These are phyloP conservation scores for Pleurotus salmoneostramineus DNA, from an alignment of 768 basidiomycete species.

Conservation along the genomic window DNA sequence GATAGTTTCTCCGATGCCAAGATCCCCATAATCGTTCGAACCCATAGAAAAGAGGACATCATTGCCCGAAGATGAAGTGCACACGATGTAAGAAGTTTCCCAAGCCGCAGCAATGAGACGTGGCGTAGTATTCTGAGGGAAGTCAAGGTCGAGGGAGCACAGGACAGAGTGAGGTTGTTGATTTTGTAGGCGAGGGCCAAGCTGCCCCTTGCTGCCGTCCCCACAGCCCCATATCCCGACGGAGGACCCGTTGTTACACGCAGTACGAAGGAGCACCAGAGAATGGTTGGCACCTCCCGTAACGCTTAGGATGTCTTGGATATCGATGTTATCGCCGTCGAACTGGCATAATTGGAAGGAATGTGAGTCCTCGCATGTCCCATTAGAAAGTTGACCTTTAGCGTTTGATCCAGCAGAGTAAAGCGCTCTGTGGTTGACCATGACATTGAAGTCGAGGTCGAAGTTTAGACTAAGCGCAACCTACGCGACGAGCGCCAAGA, in stretches of 20 bases:
- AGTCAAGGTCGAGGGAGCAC: constrained; percentile 35
- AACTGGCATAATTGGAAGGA: constrained; percentile 39
- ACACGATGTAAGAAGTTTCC: constrained; percentile 79
- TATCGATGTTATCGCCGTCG: not conserved
- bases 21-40: constrained; percentile 78
- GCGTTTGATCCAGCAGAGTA: constrained; percentile 41
- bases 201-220: constrained; percentile 66
- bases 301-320: constrained; percentile 41
- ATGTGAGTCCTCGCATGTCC: constrained; percentile 41
- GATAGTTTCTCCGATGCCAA: constrained; percentile 47
- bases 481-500: no score
- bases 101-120: constrained; percentile 64
- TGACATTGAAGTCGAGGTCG: no score
- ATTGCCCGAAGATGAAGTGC: constrained; percentile 34
- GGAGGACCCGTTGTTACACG: constrained; percentile 17
- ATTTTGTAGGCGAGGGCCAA: constrained; percentile 43
- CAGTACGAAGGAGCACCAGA: constrained; percentile 49
- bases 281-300: constrained; percentile 81
- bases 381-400: constrained; percentile 47
- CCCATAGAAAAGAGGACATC: constrained; percentile 78
- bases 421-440: not conserved
- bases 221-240: constrained; percentile 67
- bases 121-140: constrained; percentile 38
- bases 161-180: constrained; percentile 33
- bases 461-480: no score